Evolutionary conservation across 495 filamentous ascomycete species (phyloP), one percentile per base, ranked within the genome.

Genomic region (Diplogelasinospora grovesii): DNA sequence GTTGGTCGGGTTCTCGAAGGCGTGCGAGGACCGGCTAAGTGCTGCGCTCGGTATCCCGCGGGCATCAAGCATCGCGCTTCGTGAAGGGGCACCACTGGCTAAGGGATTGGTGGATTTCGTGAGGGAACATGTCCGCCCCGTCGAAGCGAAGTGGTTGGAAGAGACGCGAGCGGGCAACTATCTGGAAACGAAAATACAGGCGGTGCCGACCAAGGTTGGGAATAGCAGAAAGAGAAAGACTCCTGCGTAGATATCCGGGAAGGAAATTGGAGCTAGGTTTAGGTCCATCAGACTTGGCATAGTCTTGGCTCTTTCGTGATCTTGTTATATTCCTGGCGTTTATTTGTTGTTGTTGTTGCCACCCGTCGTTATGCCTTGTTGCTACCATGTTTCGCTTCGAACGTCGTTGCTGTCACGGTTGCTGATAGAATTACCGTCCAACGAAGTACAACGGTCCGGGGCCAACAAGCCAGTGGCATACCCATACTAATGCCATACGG

Each of bases 41-140:
- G 52, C 59, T 20, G 64, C 69, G 13, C 59, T 84, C 1, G 65
- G 69, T 6, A 66, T 81, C 22, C 77, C 77, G 11, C 65, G 78
- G 21, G 76, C 76, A 4, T 74, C 74, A 22, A 68, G 76, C 30
- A 59, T 86, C 32, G 82, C 71, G 2, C 37, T 86, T 5, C 45
- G 64, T 13, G 58, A 62, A 9, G 68, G 48, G 13, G 71, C 72
- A 5, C 73, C 75, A 4, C 57, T 64, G 5, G 65, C 68, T 0
- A 59, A 61, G 22, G 59, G 65, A 4, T 57, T 83, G 2, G 46
- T 81, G 9, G 65, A 70, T 5, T 73, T 69, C 46, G 68, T 71
- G 7, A 56, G 66, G 13, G 52, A 61, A n/a, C 58, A 66, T 38
- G 73, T 81, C 0, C 40, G 54, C 7, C 45, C 57, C 0, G 38